Percentiles rank a stretch among this genome's conserved stretches.
Conservation (phyloP, 1,284 basidiomycete species). For the Cutaneotrichosporon spelunceum region DNA sequence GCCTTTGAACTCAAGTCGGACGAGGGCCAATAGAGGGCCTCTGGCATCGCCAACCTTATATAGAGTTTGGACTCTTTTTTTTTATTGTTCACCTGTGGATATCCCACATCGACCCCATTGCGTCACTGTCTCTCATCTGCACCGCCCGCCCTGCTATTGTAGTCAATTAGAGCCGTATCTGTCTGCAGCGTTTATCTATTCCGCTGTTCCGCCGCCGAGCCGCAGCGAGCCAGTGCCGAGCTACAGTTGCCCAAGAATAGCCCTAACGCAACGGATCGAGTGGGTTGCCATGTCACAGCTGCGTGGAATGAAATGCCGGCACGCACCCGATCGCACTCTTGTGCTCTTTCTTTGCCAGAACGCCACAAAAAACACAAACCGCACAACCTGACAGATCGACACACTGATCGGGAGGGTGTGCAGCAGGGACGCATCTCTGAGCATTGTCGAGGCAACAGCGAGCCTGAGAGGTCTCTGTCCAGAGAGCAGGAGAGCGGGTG, state of each 20-base stretch:
- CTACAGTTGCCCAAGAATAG: no score
- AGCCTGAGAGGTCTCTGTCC: no score
- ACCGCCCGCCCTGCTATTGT: not conserved
- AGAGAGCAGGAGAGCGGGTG: not conserved
- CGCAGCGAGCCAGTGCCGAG: no score
- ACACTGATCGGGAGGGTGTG: no score
- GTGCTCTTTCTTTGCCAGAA: not conserved
- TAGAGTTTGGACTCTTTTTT: not conserved
- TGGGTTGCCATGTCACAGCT: not conserved
- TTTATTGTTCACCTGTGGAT: not conserved
- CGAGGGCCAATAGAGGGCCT: not conserved
- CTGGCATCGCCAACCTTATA: not conserved
- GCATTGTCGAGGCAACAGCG: no score
- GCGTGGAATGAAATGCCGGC: not conserved
- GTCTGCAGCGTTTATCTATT: not conserved
- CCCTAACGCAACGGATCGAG: no score
- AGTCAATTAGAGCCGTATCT: not conserved
- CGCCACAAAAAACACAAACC: no score
- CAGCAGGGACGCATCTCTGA: no score
- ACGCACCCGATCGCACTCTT: not conserved
- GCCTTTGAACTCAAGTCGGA: constrained; percentile 1
- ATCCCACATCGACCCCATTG: not conserved
- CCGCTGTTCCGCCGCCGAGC: no score
- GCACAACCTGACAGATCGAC: no score
- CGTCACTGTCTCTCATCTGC: not conserved